Percentiles rank a stretch among this genome's conserved stretches.
Evolutionary conservation across 305 asterid species (phyloP).

Genomic region (Ajuga reptans): DNA sequence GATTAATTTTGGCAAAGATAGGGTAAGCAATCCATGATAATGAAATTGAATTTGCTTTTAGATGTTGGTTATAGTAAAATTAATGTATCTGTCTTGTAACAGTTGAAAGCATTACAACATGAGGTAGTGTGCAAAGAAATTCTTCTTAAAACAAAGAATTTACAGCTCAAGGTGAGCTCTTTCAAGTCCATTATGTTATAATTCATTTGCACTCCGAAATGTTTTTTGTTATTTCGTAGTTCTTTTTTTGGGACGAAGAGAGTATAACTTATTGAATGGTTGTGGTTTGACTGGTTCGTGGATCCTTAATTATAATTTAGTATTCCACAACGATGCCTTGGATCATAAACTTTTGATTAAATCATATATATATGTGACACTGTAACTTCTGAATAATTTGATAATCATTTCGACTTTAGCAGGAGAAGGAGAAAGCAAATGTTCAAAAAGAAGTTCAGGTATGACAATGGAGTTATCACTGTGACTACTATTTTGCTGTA

Average conservation of each 20-base stretch:
- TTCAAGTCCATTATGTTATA: not conserved
- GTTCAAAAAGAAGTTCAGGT: conserved; percentile 27
- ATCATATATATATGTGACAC: not conserved
- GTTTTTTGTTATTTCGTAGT: not conserved
- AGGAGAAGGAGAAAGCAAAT: conserved; percentile 30
- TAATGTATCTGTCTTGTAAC: conserved; percentile 12
- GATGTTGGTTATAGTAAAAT: not conserved
- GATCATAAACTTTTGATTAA: not conserved
- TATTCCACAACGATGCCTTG: not conserved
- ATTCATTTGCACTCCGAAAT: not conserved
- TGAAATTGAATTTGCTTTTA: not conserved
- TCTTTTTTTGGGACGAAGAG: no score
- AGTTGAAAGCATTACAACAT: conserved; percentile 65
- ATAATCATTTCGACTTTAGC: not conserved
- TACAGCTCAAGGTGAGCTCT: conserved; percentile 35
- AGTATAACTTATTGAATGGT: not conserved
- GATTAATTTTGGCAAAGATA: conserved; percentile 55
- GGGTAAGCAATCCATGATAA: conserved; percentile 35
- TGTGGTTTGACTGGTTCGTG: not conserved
- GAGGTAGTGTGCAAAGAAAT: conserved; percentile 67
- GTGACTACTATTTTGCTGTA: not conserved
- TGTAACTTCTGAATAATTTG: no score
- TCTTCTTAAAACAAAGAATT: conserved; percentile 46
- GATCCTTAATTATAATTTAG: not conserved
- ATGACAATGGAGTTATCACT: not conserved